Conservation (phyloP, 176 grass and related monocot genomes). For the Phragmites australis region DNA sequence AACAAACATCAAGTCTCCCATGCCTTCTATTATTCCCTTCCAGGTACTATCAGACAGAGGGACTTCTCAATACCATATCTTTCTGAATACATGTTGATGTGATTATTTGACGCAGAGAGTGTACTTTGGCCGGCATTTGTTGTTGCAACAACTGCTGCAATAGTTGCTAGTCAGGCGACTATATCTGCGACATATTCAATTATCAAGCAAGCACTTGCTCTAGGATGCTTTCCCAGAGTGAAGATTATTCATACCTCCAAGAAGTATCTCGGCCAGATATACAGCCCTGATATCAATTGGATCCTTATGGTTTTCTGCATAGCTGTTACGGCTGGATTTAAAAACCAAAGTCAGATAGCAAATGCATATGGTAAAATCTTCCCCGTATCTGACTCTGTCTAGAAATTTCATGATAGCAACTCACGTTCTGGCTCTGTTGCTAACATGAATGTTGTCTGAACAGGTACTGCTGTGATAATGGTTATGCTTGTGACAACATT, state of each 20-base stretch:
- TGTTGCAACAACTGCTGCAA: conserved; percentile 66
- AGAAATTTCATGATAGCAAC: neutral
- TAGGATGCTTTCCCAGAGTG: conserved; percentile 89
- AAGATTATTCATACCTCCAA: conserved; percentile 86
- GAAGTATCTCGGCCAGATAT: conserved; percentile 82
- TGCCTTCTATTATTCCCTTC: conserved; percentile 78
- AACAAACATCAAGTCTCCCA: conserved; percentile 29
- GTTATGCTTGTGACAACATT: conserved; percentile 94
- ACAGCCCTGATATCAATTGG: conserved; percentile 94
- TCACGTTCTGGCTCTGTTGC: neutral
- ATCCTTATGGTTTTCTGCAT: conserved; percentile 81
- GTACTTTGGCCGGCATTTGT: conserved; percentile 80
- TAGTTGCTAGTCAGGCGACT: conserved; percentile 92
- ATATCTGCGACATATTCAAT: conserved; percentile 88
- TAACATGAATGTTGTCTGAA: conserved; percentile 25
- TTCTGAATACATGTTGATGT: neutral
- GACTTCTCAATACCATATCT: neutral
- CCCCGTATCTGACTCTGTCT: neutral
- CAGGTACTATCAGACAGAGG: conserved; percentile 41
- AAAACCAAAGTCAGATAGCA: conserved; percentile 67
- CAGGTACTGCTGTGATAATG: conserved; percentile 91
- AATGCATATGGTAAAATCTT: conserved; percentile 78
- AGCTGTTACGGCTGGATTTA: conserved; percentile 75
- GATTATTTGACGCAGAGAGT: conserved; percentile 36
- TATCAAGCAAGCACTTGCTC: conserved; percentile 80